Evolutionary conservation across 2,329 filamentous ascomycete genomes (phyloP).

Genomic region (Akanthomyces dipterigenus): DNA sequence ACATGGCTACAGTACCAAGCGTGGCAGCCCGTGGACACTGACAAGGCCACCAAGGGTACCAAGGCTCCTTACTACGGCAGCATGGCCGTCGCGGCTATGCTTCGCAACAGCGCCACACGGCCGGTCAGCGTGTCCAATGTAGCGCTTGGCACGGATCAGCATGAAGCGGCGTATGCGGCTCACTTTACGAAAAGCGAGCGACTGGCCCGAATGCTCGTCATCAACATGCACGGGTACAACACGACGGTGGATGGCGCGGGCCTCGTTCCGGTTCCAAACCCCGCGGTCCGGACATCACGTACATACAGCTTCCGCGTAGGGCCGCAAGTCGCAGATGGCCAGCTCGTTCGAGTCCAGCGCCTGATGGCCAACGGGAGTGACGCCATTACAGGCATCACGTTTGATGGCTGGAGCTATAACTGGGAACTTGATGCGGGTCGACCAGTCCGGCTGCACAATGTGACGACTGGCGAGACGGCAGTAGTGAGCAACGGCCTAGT

Average conservation of each 20-base stretch:
- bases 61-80: conserved; percentile 60
- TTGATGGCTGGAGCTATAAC: conserved; percentile 56
- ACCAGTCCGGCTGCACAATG: conserved; percentile 47
- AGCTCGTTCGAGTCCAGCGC: conserved; percentile 35
- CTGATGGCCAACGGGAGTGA: conserved; percentile 56
- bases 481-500: conserved; percentile 30
- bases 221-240: conserved; percentile 56
- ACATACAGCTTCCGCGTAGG: conserved; percentile 34
- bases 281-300: conserved; percentile 22
- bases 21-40: conserved; percentile 53
- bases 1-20: conserved; percentile 36
- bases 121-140: conserved; percentile 43
- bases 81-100: conserved; percentile 14
- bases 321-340: conserved; percentile 23
- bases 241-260: conserved; percentile 40
- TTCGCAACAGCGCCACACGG: conserved; percentile 34
- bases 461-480: conserved; percentile 44
- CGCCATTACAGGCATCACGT: conserved; percentile 54
- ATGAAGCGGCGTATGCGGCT: conserved; percentile 46
- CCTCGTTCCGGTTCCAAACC: conserved; percentile 19
- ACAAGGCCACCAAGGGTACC: conserved; percentile 45
- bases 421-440: conserved; percentile 47
- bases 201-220: conserved; percentile 42
- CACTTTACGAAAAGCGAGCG: conserved; percentile 34
- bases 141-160: conserved; percentile 27